These are phyloP conservation scores for Psidium friedrichsthalianum DNA, from an alignment of 345 rosid species.

Conservation along the genomic window DNA sequence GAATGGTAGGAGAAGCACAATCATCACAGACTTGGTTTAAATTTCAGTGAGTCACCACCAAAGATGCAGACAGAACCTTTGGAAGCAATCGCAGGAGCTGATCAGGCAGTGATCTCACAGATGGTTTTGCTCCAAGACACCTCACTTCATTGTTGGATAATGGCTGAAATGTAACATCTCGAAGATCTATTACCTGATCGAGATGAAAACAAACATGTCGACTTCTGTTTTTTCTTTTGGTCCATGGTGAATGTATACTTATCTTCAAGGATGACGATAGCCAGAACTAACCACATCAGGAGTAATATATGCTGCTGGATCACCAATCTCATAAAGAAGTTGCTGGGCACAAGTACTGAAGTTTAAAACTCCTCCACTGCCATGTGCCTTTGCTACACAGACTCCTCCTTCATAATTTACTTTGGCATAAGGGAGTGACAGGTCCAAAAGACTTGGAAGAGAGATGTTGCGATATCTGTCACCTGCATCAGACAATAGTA, in stretches of 20 bases:
- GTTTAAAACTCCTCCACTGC: slow-evolving; percentile 74
- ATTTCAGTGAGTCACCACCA: neutral
- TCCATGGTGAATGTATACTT: neutral
- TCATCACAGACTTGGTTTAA: neutral
- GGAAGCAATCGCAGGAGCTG: slow-evolving; percentile 68
- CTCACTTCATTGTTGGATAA: slow-evolving; percentile 49
- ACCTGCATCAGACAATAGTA: slow-evolving; percentile 22
- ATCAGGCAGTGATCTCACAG: slow-evolving; percentile 40
- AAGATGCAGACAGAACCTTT: slow-evolving; percentile 26
- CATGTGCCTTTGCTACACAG: slow-evolving; percentile 53
- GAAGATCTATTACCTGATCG: slow-evolving; percentile 59
- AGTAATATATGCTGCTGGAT: slow-evolving; percentile 81
- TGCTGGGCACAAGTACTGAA: slow-evolving; percentile 72
- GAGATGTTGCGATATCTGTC: slow-evolving; percentile 57
- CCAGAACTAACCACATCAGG: slow-evolving; percentile 74
- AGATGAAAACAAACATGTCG: neutral
- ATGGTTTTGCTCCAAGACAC: slow-evolving; percentile 69
- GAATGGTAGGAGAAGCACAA: neutral
- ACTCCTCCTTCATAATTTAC: slow-evolving; percentile 49
- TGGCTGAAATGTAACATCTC: slow-evolving; percentile 55
- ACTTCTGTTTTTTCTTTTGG: neutral
- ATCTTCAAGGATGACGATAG: neutral
- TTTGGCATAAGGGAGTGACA: slow-evolving; percentile 91
- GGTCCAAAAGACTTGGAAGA: slow-evolving; percentile 42
- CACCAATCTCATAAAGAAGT: slow-evolving; percentile 81